These are phyloP conservation scores for Rhinocladiella mackenziei DNA, from an alignment of 2,329 filamentous ascomycete genomes.

Conservation along the genomic window DNA sequence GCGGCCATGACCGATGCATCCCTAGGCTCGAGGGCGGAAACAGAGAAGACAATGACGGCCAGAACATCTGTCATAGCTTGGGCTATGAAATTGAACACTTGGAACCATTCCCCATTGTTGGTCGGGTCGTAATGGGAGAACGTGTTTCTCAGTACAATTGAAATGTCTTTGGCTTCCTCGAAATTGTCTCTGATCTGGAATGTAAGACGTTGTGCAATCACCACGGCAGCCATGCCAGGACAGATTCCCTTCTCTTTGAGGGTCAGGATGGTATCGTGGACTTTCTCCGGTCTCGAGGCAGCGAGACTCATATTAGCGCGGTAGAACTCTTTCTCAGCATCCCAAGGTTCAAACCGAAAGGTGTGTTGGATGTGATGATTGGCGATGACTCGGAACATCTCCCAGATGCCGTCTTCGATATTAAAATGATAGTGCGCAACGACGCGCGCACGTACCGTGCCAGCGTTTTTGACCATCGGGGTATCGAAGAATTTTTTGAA, in stretches of 20 bases:
- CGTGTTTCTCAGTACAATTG: constrained; percentile 3
- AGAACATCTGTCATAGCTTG: constrained; percentile 15
- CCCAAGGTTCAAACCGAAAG: constrained; percentile 16
- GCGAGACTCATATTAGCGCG: constrained; percentile 14
- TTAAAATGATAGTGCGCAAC: constrained; percentile 10
- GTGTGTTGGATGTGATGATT: constrained; percentile 6
- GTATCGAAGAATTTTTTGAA: constrained; percentile 13
- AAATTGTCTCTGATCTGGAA: constrained; percentile 15
- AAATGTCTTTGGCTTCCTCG: constrained; percentile 7
- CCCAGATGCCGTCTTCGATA: constrained; percentile 20
- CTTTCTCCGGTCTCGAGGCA: constrained; percentile 1
- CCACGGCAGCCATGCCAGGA: constrained; percentile 17
- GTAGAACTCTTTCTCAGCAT: constrained; percentile 14
- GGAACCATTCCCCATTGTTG: constrained; percentile 16
- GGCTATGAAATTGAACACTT: constrained; percentile 13
- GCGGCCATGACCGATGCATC: constrained; percentile 13
- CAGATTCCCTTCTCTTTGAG: constrained; percentile 16
- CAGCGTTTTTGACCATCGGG: background rate
- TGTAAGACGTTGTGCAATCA: constrained; percentile 17
- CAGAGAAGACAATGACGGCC: constrained; percentile 5
- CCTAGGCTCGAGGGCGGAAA: background rate
- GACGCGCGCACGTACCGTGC: constrained; percentile 6
- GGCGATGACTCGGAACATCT: constrained; percentile 14
- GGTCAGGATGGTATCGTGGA: constrained; percentile 10
- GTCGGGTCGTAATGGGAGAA: constrained; percentile 3